These are phyloP conservation scores for Bipolaris cookei DNA, from an alignment of 2,329 filamentous ascomycete species.

Conservation along the genomic window DNA sequence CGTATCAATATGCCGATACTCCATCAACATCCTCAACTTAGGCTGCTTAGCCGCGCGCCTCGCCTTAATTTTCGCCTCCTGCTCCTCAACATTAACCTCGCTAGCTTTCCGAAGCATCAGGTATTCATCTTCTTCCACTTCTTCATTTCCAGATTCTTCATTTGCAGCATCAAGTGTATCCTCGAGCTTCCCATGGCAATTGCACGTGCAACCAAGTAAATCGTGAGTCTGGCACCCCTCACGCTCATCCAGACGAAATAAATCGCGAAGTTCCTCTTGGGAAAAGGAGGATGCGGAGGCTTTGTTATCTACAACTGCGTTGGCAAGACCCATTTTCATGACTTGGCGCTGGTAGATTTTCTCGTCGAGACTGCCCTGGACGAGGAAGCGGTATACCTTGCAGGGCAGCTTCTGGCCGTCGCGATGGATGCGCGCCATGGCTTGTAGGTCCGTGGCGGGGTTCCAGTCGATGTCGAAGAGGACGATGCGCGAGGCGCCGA, in stretches of 20 bases:
- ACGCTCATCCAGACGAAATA: slow-evolving; percentile 69
- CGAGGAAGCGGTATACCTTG: slow-evolving; percentile 72
- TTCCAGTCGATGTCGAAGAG: slow-evolving; percentile 81
- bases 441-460: slow-evolving; percentile 73
- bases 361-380: slow-evolving; percentile 73
- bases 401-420: slow-evolving; percentile 73
- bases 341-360: slow-evolving; percentile 78
- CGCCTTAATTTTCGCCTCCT: slow-evolving; percentile 53
- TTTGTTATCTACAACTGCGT: slow-evolving; percentile 74
- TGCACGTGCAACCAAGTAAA: slow-evolving; percentile 67
- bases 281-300: slow-evolving; percentile 67
- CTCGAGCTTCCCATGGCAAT: slow-evolving; percentile 56
- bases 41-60: slow-evolving; percentile 44
- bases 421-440: slow-evolving; percentile 76
- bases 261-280: slow-evolving; percentile 67
- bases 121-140: slow-evolving; percentile 36
- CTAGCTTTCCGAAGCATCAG: slow-evolving; percentile 48
- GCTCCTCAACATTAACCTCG: slow-evolving; percentile 55
- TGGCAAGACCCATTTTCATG: slow-evolving; percentile 72
- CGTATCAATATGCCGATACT: slow-evolving; percentile 60
- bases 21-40: slow-evolving; percentile 61
- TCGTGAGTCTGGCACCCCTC: slow-evolving; percentile 71
- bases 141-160: slow-evolving; percentile 26
- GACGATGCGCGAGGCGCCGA: slow-evolving; percentile 71
- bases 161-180: slow-evolving; percentile 22